Percentiles rank a stretch among this genome's conserved stretches.
These are phyloP conservation scores for Hanseniaspora singularis DNA, from an alignment of 805 yeast genomes.

Conservation along the genomic window DNA sequence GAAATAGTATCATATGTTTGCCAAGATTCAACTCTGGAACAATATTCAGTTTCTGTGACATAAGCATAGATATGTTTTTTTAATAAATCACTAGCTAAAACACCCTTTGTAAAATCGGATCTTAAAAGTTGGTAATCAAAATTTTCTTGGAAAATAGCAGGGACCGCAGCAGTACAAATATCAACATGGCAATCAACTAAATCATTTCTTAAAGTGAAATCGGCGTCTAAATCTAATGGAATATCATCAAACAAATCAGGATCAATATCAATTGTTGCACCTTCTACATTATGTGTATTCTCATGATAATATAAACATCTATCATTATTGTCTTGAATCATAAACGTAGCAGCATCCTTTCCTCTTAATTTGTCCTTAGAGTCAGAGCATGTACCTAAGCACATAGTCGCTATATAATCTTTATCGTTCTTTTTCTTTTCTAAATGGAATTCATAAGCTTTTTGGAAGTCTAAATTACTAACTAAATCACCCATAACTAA, in stretches of 20 bases:
- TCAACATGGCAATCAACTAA: slow-evolving; percentile 93
- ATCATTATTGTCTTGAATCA: slow-evolving; percentile 59
- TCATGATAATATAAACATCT: slow-evolving; percentile 78
- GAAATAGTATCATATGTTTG: slow-evolving; percentile 85
- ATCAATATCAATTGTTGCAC: slow-evolving; percentile 51
- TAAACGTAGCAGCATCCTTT: slow-evolving; percentile 73
- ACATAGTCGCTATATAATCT: slow-evolving; percentile 92
- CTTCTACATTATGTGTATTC: slow-evolving; percentile 37
- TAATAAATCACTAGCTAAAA: slow-evolving; percentile 75
- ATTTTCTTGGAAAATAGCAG: slow-evolving; percentile 89
- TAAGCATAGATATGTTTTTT: slow-evolving; percentile 86
- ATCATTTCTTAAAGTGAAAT: slow-evolving; percentile 76
- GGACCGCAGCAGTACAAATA: slow-evolving; percentile 87
- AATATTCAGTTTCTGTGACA: slow-evolving; percentile 66
- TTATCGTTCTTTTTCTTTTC: slow-evolving; percentile 61
- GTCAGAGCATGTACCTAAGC: slow-evolving; percentile 61
- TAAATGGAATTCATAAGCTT: slow-evolving; percentile 62
- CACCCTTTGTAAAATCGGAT: slow-evolving; percentile 81
- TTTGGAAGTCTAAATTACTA: slow-evolving; percentile 73
- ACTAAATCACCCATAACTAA: slow-evolving; percentile 90
- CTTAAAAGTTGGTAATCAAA: slow-evolving; percentile 85
- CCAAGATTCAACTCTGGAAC: slow-evolving; percentile 92
- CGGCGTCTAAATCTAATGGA: slow-evolving; percentile 32
- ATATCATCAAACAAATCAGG: slow-evolving; percentile 69
- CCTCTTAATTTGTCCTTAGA: slow-evolving; percentile 79